These are phyloP conservation scores for Coemansia sp. DNA, from an alignment of 192 early-diverging fungal genomes.

Conservation along the genomic window DNA sequence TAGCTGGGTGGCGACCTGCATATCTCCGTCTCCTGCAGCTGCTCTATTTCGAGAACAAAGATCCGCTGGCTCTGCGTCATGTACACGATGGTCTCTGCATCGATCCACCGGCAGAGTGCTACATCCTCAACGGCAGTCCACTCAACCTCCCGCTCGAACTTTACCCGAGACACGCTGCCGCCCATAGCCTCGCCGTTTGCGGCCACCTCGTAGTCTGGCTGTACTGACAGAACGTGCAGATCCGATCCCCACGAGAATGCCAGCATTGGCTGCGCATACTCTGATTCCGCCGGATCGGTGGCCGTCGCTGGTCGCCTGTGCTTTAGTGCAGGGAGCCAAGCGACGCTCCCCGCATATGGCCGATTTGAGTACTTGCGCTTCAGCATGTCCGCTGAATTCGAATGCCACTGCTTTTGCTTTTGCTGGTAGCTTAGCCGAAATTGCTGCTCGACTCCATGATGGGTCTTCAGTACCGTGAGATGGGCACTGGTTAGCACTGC, in stretches of 20 bases:
- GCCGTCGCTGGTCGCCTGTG: constrained; percentile 23
- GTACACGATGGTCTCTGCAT: constrained; percentile 29
- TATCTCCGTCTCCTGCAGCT: constrained; percentile 36
- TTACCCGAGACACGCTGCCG: constrained; percentile 15
- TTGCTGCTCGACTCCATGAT: constrained; percentile 31
- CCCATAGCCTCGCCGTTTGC: constrained; percentile 37
- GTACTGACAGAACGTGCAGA: constrained; percentile 19
- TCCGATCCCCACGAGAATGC: constrained; percentile 40
- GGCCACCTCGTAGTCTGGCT: constrained; percentile 27
- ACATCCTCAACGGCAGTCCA: constrained; percentile 50
- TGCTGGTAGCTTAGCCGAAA: constrained; percentile 25
- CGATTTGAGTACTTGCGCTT: constrained; percentile 31
- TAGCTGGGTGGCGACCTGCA: constrained; percentile 33
- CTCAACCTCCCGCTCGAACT: constrained; percentile 18
- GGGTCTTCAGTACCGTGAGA: constrained; percentile 29
- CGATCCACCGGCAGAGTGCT: constrained; percentile 49
- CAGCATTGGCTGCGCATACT: constrained; percentile 26
- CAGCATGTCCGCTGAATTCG: not conserved
- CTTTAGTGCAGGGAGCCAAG: constrained; percentile 45
- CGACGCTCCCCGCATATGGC: constrained; percentile 43
- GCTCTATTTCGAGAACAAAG: constrained; percentile 44
- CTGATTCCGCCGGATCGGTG: constrained; percentile 25
- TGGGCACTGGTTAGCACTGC: constrained; percentile 35
- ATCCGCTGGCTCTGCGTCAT: constrained; percentile 50
- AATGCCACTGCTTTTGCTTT: not conserved